A percentile compares a stretch with the other conserved stretches of the same genome.
These are phyloP conservation scores for Cytospora mali DNA, from an alignment of 2,329 filamentous ascomycete species.

Conservation along the genomic window DNA sequence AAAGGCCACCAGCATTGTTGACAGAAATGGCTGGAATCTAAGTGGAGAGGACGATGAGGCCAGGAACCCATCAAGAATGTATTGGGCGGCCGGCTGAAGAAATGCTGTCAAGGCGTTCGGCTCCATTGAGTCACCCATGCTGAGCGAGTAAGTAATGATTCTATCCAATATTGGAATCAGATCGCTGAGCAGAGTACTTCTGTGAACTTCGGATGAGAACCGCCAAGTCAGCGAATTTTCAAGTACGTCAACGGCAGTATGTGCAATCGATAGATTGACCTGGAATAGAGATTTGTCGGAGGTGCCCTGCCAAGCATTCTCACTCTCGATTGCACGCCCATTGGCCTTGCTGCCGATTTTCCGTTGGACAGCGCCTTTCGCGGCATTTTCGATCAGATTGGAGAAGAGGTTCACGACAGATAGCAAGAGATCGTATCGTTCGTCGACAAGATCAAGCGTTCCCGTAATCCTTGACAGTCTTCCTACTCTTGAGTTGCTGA, in stretches of 20 bases:
- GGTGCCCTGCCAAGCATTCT: conserved; percentile 68
- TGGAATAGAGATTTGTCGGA: conserved; percentile 77
- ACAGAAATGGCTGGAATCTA: conserved; percentile 75
- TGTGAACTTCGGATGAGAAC: conserved; percentile 70
- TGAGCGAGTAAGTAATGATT: conserved; percentile 72
- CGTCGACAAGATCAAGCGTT: conserved; percentile 76
- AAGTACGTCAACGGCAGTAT: conserved; percentile 78
- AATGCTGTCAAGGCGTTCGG: conserved; percentile 52
- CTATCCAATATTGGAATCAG: conserved; percentile 72
- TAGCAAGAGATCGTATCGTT: conserved; percentile 76
- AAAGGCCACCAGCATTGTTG: conserved; percentile 66
- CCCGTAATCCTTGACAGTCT: conserved; percentile 78
- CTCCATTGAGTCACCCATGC: conserved; percentile 57
- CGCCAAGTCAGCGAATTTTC: conserved; percentile 87
- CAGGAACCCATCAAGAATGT: conserved; percentile 77
- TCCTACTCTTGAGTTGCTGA: conserved; percentile 73
- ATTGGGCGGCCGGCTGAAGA: conserved; percentile 72
- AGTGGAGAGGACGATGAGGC: conserved; percentile 69
- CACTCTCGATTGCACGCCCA: conserved; percentile 47
- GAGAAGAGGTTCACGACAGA: conserved; percentile 75
- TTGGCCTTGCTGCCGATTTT: conserved; percentile 57
- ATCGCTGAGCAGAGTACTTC: conserved; percentile 66
- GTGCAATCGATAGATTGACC: conserved; percentile 72
- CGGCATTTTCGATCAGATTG: conserved; percentile 73
- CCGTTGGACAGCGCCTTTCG: conserved; percentile 68